Evolutionary conservation across 805 yeast species (phyloP), one percentile per base, ranked within the genome.

Genomic region (Saturnispora ahearnii): DNA sequence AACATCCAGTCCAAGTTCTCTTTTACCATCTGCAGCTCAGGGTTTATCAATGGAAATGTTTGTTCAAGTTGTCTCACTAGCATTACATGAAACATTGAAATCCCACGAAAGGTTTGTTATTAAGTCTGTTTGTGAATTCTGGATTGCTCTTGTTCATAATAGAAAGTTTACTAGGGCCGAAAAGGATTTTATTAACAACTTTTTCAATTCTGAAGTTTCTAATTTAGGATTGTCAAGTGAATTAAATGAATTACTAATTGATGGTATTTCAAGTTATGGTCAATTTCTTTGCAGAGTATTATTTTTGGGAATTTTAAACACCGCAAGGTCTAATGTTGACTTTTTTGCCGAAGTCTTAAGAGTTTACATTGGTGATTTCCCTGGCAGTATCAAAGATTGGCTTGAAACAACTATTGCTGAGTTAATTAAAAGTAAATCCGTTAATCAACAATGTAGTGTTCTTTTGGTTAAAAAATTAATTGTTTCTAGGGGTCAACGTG

Each of bases 401-500:
- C 46, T 79, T 11, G 46, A 48, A 34, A 22, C 13, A 11, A 15
- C 33, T 3, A 21, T 48, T 5, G 10, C 24, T 12, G 21, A 30
- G 5, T 29, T 48, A 29, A 29, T 48, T 18, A 67, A 57, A 30
- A 61, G 45, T 57, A 62, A 60, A 49, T 62, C 54, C 42, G 56
- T 64, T 33, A 57, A 43, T 31, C 62, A 55, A 12, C 30, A 40
- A 9, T 26, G 7, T 2, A 69, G 72, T 47, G 78, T 73, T 8
- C 56, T 69, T 5, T 77, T 82, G 46, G 60, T 79, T 21, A 79
- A 74, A 54, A 81, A 79, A 59, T 56, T 84, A 30, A 59, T 79
- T 63, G 52, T 81, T 1, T 82, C 88, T 0, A 73, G 88, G 58
- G 90, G 90, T 2, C 77, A 77, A 38, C 68, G 87, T 55, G 73